Evolutionary conservation across 169 alveolate genomes (phyloP).

Genomic region (Eimeria acervulina): DNA sequence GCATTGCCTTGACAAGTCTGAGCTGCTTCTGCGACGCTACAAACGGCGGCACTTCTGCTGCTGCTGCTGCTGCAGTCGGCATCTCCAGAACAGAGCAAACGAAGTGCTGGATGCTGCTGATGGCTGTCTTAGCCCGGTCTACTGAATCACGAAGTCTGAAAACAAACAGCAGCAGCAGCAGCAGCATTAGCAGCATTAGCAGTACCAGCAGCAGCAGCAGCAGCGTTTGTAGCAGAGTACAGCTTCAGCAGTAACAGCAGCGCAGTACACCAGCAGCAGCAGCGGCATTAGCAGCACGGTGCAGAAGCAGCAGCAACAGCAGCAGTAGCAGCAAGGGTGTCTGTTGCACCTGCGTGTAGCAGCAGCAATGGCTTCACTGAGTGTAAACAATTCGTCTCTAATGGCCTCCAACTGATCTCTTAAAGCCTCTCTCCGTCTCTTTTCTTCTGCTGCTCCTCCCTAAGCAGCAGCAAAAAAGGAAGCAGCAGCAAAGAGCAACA

Average conservation of each 20-base stretch:
- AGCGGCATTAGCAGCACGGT: not conserved
- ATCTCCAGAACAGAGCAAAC: conserved; percentile 45
- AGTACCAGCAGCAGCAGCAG: not conserved
- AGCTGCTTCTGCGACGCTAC: conserved; percentile 14
- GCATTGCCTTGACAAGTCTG: conserved; percentile 20
- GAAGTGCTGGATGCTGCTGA: conserved; percentile 8
- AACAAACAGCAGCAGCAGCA: not conserved
- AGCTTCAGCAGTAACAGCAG: not conserved
- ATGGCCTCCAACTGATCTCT: not conserved
- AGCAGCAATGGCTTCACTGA: conserved; percentile 19
- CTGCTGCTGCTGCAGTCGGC: not conserved
- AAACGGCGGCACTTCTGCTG: not conserved
- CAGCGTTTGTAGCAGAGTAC: not conserved
- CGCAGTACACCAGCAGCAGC: not conserved
- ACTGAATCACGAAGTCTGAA: conserved; percentile 16
- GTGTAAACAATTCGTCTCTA: not conserved
- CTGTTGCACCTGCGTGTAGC: not conserved
- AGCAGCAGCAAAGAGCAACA: not conserved
- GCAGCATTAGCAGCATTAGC: not conserved
- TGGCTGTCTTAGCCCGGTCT: conserved; percentile 26
- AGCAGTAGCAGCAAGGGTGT: not conserved
- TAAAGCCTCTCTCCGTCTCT: not conserved
- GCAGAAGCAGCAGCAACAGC: not conserved
- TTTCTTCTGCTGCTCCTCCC: conserved; percentile 6
- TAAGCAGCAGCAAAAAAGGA: not conserved